phyloP scores from a whole-genome alignment of 2,329 filamentous ascomycete genomes.

The Fusarium mexicanum region DNA sequence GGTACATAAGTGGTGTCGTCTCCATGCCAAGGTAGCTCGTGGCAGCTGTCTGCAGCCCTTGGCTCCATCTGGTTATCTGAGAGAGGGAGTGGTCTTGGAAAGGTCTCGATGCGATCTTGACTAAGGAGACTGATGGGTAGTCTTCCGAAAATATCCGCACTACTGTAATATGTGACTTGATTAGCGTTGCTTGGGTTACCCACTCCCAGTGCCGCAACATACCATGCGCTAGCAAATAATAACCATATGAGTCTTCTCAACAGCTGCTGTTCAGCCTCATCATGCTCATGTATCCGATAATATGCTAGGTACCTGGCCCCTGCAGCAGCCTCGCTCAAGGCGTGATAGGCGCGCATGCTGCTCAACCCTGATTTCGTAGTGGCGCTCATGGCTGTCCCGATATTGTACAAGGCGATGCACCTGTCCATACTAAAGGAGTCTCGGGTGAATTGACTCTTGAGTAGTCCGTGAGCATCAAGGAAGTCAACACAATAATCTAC shows the following conservation, averaged over 20 bases:
- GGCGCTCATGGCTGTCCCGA: conserved; percentile 41
- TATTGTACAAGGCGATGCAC: conserved; percentile 50
- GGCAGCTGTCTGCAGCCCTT: neutral
- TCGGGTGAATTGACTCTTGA: conserved; percentile 26
- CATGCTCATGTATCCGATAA: conserved; percentile 36
- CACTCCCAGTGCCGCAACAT: neutral
- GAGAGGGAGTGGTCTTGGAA: conserved; percentile 41
- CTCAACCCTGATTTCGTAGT: conserved; percentile 10
- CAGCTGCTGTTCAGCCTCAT: conserved; percentile 44
- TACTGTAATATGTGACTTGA: conserved; percentile 24
- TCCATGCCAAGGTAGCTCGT: conserved; percentile 45
- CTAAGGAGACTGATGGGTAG: conserved; percentile 41
- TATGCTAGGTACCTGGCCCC: conserved; percentile 46
- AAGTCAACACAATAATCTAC: conserved; percentile 44
- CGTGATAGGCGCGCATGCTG: conserved; percentile 36
- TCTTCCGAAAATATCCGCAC: conserved; percentile 43
- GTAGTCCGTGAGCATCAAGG: conserved; percentile 42
- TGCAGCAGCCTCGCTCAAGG: conserved; percentile 40
- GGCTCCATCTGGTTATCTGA: conserved; percentile 47
- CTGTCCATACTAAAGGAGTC: conserved; percentile 46
- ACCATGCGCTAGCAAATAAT: conserved; percentile 45
- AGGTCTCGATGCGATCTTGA: conserved; percentile 30
- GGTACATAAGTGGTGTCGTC: conserved; percentile 47
- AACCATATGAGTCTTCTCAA: conserved; percentile 50
- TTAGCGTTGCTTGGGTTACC: neutral